phyloP scores from a whole-genome alignment of 2,329 filamentous ascomycete species.

The Penicillium brevicompactum region DNA sequence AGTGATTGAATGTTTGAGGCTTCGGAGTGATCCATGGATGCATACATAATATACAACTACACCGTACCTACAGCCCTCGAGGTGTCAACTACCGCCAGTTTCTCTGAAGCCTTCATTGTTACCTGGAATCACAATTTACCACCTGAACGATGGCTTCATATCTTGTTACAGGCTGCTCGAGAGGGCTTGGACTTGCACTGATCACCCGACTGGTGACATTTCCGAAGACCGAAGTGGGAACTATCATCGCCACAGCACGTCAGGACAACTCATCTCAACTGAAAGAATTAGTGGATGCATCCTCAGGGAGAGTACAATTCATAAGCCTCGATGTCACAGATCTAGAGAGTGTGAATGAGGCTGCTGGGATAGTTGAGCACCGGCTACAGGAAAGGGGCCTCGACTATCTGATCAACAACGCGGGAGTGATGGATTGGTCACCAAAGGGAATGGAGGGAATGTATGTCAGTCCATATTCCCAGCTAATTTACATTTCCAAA shows the following conservation, averaged over 20 bases:
- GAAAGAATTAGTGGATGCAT: slow-evolving; percentile 36
- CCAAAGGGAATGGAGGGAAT: slow-evolving; percentile 24
- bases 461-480: slow-evolving; percentile 14
- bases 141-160: slow-evolving; percentile 36
- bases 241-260: slow-evolving; percentile 47
- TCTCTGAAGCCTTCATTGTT: neutral
- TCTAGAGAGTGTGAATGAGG: slow-evolving; percentile 36
- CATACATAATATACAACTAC: too few species aligned
- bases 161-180: slow-evolving; percentile 39
- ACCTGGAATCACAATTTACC: neutral
- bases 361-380: slow-evolving; percentile 35
- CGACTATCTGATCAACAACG: slow-evolving; percentile 53
- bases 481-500: too few species aligned
- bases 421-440: slow-evolving; percentile 33
- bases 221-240: slow-evolving; percentile 37
- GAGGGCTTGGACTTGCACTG: slow-evolving; percentile 42
- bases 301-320: slow-evolving; percentile 37
- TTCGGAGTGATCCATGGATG: neutral
- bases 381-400: slow-evolving; percentile 43
- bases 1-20: neutral
- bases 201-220: slow-evolving; percentile 32
- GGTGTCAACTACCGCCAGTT: neutral
- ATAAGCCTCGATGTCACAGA: slow-evolving; percentile 45
- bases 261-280: slow-evolving; percentile 35
- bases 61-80: too few species aligned